phyloP scores from a whole-genome alignment of 176 grass and related monocot species.

The Poa pratensis region DNA sequence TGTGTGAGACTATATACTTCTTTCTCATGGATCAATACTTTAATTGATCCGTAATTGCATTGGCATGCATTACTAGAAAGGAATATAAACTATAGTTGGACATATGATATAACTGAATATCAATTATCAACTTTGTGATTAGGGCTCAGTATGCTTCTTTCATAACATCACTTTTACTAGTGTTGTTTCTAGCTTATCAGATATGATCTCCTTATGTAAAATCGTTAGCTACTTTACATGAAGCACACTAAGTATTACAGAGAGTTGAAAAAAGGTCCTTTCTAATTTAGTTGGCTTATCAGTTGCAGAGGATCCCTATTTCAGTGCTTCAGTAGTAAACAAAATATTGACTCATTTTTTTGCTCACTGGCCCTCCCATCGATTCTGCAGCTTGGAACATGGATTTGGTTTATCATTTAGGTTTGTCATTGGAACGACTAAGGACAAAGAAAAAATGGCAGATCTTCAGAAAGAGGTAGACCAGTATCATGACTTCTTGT shows the following conservation, averaged over 20 bases:
- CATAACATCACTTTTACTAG: background rate
- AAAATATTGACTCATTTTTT: background rate
- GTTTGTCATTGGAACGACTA: slow-evolving; percentile 76
- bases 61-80: slow-evolving; percentile 9
- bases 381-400: slow-evolving; percentile 81
- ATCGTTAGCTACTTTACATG: background rate
- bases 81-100: background rate
- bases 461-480: slow-evolving; percentile 82
- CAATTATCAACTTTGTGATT: background rate
- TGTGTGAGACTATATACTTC: background rate
- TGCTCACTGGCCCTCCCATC: slow-evolving; percentile 22
- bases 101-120: background rate
- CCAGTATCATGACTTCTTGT: slow-evolving; percentile 88
- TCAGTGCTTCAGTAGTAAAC: background rate
- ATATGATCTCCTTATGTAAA: background rate
- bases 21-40: slow-evolving; percentile 4
- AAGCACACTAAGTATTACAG: too few relatives aligned
- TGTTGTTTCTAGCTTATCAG: slow-evolving; percentile 16
- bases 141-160: background rate
- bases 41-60: background rate
- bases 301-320: background rate
- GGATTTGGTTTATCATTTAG: slow-evolving; percentile 88
- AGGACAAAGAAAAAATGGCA: slow-evolving; percentile 77
- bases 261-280: background rate
- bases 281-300: background rate